Conservation (phyloP, 805 yeast genomes). For the Wickerhamia fluorescens region DNA sequence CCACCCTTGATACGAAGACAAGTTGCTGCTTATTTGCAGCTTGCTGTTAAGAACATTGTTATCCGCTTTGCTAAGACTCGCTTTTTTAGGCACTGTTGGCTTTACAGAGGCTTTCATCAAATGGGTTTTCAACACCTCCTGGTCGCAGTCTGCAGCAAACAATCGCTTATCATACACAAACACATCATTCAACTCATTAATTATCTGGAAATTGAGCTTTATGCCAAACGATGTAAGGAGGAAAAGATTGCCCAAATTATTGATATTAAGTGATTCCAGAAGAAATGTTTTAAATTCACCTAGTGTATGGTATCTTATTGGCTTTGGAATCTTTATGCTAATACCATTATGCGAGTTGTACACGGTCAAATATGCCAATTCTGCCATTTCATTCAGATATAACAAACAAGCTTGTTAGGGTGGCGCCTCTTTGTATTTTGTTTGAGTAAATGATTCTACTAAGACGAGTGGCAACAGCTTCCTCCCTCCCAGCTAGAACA, state of each 20-base stretch:
- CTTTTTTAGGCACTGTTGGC: not conserved
- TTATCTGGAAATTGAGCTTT: conserved; percentile 47
- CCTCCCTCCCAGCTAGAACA: too few species aligned
- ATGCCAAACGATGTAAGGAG: conserved; percentile 61
- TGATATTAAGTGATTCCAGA: conserved; percentile 20
- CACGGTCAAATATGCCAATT: conserved; percentile 19
- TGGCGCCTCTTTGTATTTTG: too few species aligned
- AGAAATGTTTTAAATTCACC: conserved; percentile 24
- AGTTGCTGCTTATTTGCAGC: conserved; percentile 10
- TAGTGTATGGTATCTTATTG: conserved; percentile 32
- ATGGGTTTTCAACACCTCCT: conserved; percentile 2
- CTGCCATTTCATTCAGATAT: conserved; percentile 11
- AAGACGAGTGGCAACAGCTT: too few species aligned
- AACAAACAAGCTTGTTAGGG: too few species aligned
- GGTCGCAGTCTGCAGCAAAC: conserved; percentile 30
- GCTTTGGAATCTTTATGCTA: conserved; percentile 28
- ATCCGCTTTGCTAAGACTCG: not conserved
- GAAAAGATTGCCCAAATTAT: conserved; percentile 29
- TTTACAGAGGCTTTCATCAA: not conserved
- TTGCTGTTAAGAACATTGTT: not conserved
- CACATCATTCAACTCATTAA: conserved; percentile 46
- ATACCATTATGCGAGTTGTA: conserved; percentile 36
- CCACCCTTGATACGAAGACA: conserved; percentile 49
- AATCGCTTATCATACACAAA: conserved; percentile 59
- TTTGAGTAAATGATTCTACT: too few species aligned